These are phyloP conservation scores for Pelargonium myrrhifolium DNA, from an alignment of 441 rosid species.

Conservation along the genomic window DNA sequence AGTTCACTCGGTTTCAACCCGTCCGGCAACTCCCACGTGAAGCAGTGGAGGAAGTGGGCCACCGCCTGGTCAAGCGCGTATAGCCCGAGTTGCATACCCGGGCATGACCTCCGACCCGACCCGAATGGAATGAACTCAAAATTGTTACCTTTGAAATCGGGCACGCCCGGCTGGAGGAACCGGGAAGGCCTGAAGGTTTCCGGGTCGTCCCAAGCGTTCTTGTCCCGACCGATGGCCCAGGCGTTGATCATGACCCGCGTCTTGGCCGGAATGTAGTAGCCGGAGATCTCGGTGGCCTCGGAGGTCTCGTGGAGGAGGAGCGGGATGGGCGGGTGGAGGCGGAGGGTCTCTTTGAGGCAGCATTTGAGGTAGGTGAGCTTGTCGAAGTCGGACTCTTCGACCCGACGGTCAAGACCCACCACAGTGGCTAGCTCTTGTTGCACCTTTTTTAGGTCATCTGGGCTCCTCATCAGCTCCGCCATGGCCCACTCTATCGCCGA, in stretches of 20 bases:
- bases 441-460: constrained; percentile 59
- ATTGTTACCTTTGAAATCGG: constrained; percentile 75
- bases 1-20: constrained; percentile 87
- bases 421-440: constrained; percentile 75
- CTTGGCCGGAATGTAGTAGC: constrained; percentile 59
- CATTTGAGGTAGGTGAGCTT: constrained; percentile 64
- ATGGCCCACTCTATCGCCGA: constrained; percentile 90
- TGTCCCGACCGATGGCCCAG: constrained; percentile 77
- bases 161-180: constrained; percentile 49
- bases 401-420: constrained; percentile 76
- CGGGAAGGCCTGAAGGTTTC: constrained; percentile 66
- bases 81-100: constrained; percentile 95
- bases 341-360: constrained; percentile 61
- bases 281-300: constrained; percentile 52
- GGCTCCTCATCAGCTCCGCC: constrained; percentile 70
- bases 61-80: constrained; percentile 72
- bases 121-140: constrained; percentile 95
- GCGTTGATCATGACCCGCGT: constrained; percentile 83
- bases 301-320: constrained; percentile 90
- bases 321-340: constrained; percentile 96
- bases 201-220: constrained; percentile 64
- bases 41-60: constrained; percentile 72
- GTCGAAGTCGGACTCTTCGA: constrained; percentile 70
- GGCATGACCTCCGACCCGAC: constrained; percentile 95
- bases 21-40: constrained; percentile 84